phyloP scores from a whole-genome alignment of 805 yeast genomes.

The Starmerella lactis-condensi region DNA sequence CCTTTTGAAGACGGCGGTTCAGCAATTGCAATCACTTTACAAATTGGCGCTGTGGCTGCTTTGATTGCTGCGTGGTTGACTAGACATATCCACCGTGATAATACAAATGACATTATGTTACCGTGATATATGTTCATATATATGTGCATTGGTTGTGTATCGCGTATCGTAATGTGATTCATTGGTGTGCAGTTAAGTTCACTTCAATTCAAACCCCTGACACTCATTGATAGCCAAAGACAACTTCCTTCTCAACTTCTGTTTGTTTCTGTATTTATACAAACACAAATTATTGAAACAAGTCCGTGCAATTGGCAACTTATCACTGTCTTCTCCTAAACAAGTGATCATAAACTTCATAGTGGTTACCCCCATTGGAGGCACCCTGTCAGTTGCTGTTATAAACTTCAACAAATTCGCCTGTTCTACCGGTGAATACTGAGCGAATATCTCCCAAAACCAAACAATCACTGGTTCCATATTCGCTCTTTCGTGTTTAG shows the following conservation, averaged over 20 bases:
- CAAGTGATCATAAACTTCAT: constrained; percentile 54
- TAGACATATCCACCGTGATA: too few species aligned
- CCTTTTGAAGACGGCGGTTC: constrained; percentile 22
- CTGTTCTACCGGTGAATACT: constrained; percentile 31
- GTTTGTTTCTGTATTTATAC: constrained; percentile 40
- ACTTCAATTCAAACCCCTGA: constrained; percentile 71
- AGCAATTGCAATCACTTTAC: constrained; percentile 24
- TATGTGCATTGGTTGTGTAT: too few species aligned
- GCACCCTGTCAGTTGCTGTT: constrained; percentile 81
- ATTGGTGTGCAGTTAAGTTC: too few species aligned
- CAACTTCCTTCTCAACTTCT: constrained; percentile 41
- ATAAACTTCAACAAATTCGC: constrained; percentile 53
- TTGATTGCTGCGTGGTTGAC: constrained; percentile 23
- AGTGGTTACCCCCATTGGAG: constrained; percentile 77
- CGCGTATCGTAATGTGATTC: too few species aligned
- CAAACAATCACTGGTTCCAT: constrained; percentile 34
- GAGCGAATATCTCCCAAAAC: constrained; percentile 73
- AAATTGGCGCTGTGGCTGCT: constrained; percentile 24
- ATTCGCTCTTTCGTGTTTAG: constrained; percentile 20
- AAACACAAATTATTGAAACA: constrained; percentile 82
- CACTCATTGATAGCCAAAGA: constrained; percentile 56
- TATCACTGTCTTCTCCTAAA: constrained; percentile 28
- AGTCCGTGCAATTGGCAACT: constrained; percentile 77
- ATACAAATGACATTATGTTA: too few species aligned
- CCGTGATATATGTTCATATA: too few species aligned